Base-by-base conservation (phyloP, 768 basidiomycete genomes). In the Cystofilobasidium capitatum region DNA sequence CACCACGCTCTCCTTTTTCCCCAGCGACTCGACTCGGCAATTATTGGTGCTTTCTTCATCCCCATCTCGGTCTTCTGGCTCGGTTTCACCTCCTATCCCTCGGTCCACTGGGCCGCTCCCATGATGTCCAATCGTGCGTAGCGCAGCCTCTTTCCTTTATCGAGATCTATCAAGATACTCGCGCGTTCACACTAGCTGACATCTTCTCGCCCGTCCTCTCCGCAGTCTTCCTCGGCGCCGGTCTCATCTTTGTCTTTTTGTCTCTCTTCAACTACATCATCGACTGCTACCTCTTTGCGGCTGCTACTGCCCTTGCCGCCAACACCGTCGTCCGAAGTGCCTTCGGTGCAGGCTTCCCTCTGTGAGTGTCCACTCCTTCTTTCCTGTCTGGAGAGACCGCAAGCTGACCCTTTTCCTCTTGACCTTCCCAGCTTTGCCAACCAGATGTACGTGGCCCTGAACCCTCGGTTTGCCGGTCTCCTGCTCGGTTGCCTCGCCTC, bases 251-350 rank as follows among this genome's bases (percentile, higher is more conserved):
- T 0, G 75, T 76, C 71, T 76, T 74, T 44, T 75, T 79, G 35
- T 71, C 71, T 0, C 63, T 77, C 64, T 72, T 75, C 71, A 73
- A 74, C 68, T 77, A 72, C 72, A 59, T 58, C 51, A 36, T 55
- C 70, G 78, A 78, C 69, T 74, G 75, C 16, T 79, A 78, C 68
- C 74, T 79, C 12, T 76, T 74, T 70, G 75, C 76, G 4, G 79
- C 79, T 20, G 79, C 79, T 35, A 76, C 76, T 20, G 79, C 79
- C n/a, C 71, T 80, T 5, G 77, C 79, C 0, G 74, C 76, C 5
- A 74, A 72, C 35, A 75, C 76, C 31, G 74, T 77, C 63, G 62
- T 70, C 16, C 73, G 76, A 70, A 75, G 74, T 1, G 20, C 72
- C 4, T 76, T 76, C 54, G 76, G 76, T 55, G 75, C 75, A 24